Conservation (phyloP, 106 monocot genomes). For the Apostasia ramifera region DNA sequence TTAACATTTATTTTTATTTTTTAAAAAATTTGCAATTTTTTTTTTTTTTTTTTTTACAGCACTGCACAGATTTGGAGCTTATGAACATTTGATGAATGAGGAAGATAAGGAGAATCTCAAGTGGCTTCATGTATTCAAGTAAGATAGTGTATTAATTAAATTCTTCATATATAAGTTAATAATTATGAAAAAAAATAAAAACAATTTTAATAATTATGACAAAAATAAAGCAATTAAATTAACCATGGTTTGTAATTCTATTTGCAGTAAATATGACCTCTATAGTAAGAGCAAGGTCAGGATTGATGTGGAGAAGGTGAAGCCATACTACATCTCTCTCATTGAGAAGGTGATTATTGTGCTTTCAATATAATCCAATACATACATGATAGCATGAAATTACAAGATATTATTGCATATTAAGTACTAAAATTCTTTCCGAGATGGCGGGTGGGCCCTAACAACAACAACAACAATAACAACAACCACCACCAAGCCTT, state of each 20-base stretch:
- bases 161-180: neutral
- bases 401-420: no score
- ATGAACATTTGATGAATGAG: slow-evolving; percentile 74
- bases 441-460: no score
- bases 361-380: neutral
- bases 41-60: slow-evolving; percentile 24
- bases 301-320: slow-evolving; percentile 81
- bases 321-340: slow-evolving; percentile 86
- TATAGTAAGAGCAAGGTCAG: slow-evolving; percentile 96
- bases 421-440: no score
- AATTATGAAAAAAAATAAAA: neutral
- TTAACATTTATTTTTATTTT: neutral
- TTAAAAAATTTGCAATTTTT: neutral
- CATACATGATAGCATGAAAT: no score
- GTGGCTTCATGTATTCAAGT: slow-evolving; percentile 91
- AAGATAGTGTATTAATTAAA: slow-evolving; percentile 1
- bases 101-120: slow-evolving; percentile 88
- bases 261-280: slow-evolving; percentile 85
- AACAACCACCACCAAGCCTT: no score
- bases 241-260: neutral
- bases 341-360: slow-evolving; percentile 60
- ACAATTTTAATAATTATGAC: neutral
- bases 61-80: slow-evolving; percentile 77
- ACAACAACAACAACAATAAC: no score
- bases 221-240: neutral